Percentiles rank a stretch among this genome's conserved stretches.
These are phyloP conservation scores for Globisporangium paroecandrum DNA, from an alignment of 352 stramenopile genomes.

Conservation along the genomic window DNA sequence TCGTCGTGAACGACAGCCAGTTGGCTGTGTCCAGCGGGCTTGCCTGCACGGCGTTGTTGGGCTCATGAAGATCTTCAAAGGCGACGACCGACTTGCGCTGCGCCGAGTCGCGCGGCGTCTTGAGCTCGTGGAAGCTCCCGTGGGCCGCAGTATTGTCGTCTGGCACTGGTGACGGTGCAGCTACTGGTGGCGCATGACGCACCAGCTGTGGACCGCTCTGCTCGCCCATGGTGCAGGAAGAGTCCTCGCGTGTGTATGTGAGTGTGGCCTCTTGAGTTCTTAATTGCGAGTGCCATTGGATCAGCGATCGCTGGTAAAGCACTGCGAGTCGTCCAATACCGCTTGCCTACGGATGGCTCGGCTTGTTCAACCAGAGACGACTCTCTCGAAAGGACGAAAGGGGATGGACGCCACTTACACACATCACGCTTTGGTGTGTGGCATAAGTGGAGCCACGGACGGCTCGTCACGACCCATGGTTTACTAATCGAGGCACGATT, in stretches of 20 bases:
- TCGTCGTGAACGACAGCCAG: slow-evolving; percentile 39
- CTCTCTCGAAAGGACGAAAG: slow-evolving; percentile 1
- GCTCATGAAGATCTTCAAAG: neutral
- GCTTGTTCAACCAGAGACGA: neutral
- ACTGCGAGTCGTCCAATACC: neutral
- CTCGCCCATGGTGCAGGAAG: neutral
- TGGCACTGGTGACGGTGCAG: neutral
- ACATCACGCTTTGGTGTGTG: neutral
- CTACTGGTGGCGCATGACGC: neutral
- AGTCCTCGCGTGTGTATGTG: no score
- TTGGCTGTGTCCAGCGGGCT: slow-evolving; percentile 38
- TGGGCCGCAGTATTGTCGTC: neutral
- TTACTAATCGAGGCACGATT: neutral
- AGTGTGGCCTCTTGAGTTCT: neutral
- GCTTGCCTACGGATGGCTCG: neutral
- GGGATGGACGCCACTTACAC: neutral
- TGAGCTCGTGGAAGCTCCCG: slow-evolving; percentile 17
- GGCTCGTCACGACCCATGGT: neutral
- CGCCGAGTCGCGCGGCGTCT: slow-evolving; percentile 8
- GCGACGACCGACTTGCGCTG: slow-evolving; percentile 8
- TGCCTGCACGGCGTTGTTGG: neutral
- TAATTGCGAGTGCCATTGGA: neutral
- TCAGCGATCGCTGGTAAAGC: neutral
- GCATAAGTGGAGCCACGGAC: neutral
- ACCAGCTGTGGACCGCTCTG: slow-evolving; percentile 2